Base-by-base conservation (phyloP, 306 rosid species). In the Cajanus cajan region DNA sequence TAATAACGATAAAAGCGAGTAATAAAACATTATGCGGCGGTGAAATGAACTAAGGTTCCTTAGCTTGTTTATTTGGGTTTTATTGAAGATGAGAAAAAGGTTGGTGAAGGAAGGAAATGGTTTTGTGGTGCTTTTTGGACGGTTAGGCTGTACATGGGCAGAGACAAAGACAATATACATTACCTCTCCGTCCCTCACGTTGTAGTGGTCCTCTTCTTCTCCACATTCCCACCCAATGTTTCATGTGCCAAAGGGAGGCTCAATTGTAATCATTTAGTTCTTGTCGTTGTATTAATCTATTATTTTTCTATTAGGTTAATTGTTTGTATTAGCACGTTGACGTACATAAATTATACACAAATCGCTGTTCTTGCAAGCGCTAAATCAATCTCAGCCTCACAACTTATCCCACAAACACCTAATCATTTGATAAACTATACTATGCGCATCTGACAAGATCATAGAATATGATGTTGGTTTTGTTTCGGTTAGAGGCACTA, bases 191-290 rank as follows among this genome's bases (percentile, higher is more conserved):
- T 63, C 59, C 80, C 39, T 77, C 83, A 62, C 69, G 68, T 84
- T 75, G 2, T 69, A 8, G 79, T 68, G 84, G 83, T 78, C 88
- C 21, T 59, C 70, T 55, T 45, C 61, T 40, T 33, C 48, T 33
- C 21, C 43, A 12, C 37, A 39, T 18, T 36, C 24, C 70, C 24
- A 36, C 52, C 76, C 8, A 18, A 75, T 74, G 3, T 28, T 82
- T 82, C 72, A 59, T 69, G 41, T 82, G 28, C 5, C 16, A 25
- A 3, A 6, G 28, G 41, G 19, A 0, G 34, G 21, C 51, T 48
- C 0, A 34, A 18, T 77, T 34, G 47, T 40, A 28, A 67, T 61
- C 64, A 52, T 55, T 11, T 22, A 7, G 44, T 77, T 74, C 2
- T 22, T 71, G 33, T 82, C 82, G 10, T 25, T 11, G 1, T 45